Percentiles rank a stretch among this genome's conserved stretches.
Evolutionary conservation across 768 basidiomycete genomes (phyloP).

Genomic region (Lepiota subincarnata): DNA sequence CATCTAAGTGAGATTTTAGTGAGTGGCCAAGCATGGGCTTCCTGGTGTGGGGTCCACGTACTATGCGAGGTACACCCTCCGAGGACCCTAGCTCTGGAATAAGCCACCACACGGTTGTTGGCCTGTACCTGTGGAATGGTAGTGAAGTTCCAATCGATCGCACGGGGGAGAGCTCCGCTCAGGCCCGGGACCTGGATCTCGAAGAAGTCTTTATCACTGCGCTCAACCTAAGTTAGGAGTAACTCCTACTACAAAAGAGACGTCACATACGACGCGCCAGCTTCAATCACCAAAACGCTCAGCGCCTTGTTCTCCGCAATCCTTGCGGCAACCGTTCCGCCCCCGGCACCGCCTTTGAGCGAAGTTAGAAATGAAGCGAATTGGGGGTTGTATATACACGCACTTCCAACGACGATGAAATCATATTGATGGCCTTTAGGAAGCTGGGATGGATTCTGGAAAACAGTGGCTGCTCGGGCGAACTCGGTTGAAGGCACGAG

Average conservation of each 20-base stretch:
- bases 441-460: too few relatives aligned
- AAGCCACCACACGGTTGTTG: slow-evolving; percentile 16
- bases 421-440: background rate
- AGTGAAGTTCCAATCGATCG: slow-evolving; percentile 25
- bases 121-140: slow-evolving; percentile 21
- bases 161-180: slow-evolving; percentile 3
- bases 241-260: background rate
- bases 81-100: slow-evolving; percentile 21
- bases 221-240: background rate
- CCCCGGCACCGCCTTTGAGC: slow-evolving; percentile 18
- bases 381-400: background rate
- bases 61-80: slow-evolving; percentile 24
- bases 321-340: slow-evolving; percentile 20
- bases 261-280: slow-evolving; percentile 19
- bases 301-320: slow-evolving; percentile 20
- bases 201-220: slow-evolving; percentile 15
- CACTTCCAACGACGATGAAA: slow-evolving; percentile 12
- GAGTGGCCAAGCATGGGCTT: too few relatives aligned
- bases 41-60: background rate
- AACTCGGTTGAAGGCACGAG: too few relatives aligned
- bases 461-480: too few relatives aligned
- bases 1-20: slow-evolving; percentile 11
- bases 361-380: background rate
- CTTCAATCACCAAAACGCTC: slow-evolving; percentile 23
- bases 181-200: slow-evolving; percentile 13